Evolutionary conservation across 1,139 yeast genomes (phyloP), one percentile per base, ranked within the genome.

Genomic region (Diutina sp.): DNA sequence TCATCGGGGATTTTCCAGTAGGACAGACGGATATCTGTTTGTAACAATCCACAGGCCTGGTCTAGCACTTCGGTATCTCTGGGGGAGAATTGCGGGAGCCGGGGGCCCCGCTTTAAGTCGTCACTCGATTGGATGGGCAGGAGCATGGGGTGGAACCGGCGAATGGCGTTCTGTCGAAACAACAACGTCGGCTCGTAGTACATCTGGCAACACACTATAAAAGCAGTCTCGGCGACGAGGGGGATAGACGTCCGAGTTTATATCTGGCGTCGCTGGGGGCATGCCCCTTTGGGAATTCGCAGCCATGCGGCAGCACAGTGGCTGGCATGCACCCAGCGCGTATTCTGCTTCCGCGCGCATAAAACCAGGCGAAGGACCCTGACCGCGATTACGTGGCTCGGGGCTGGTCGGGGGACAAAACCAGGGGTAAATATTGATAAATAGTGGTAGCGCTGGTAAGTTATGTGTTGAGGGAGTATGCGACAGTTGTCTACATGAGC

Each of bases 1-100:
- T 72, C 68, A 64, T 85, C 90, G 2, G 90, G 89, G 6, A 74
- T 86, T 61, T 77, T 80, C 95, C 95, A 87, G 68, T 87, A 87
- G 65, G 76, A 79, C 14, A 86, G 82, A 58, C 77, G 77, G 56
- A 82, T 72, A 59, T 76, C 50, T 3, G 28, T 28, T 2, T 46
- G 50, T 21, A 21, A 12, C 11, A 46, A 28, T 4, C 50, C 50
- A 46, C 50, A 46, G 8, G 28, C 50, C 12, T 46, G 50, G 50
- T 21, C 25, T 18, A 46, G 21, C n/a, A 46, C 50, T n/a, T 21
- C 30, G 3, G 30, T 46, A 11, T 46, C 50, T 11, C 14, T 11
- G 11, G 29, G n/a, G 8, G 6, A 30, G 28, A 12, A 28, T 21
- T 46, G 50, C n/a, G 50, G 50, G 11, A 46, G 28, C 9, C 50